Conservation (phyloP, 2,329 filamentous ascomycete genomes). For the Epichloe gansuensis region DNA sequence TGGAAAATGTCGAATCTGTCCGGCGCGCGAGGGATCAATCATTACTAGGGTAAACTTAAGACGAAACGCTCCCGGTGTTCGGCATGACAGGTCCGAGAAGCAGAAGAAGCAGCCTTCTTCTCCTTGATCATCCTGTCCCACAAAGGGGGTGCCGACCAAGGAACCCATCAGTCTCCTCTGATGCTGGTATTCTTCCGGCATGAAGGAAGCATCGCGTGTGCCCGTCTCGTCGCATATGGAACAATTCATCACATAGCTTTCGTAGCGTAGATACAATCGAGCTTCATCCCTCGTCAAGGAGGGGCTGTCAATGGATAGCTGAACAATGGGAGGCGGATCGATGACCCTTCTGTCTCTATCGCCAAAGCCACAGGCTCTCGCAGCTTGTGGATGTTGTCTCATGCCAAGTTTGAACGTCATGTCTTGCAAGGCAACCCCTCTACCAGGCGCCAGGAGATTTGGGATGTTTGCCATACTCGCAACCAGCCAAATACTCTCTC, state of each 20-base stretch:
- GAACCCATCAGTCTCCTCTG: slow-evolving; percentile 71
- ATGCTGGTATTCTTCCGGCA: slow-evolving; percentile 58
- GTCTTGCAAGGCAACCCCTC: slow-evolving; percentile 10
- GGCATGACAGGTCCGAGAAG: slow-evolving; percentile 70
- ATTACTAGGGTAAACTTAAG: slow-evolving; percentile 63
- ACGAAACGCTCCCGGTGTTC: slow-evolving; percentile 63
- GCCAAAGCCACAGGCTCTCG: slow-evolving; percentile 70
- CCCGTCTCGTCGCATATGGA: slow-evolving; percentile 61
- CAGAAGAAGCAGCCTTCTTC: slow-evolving; percentile 73
- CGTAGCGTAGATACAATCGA: slow-evolving; percentile 39
- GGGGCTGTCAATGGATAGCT: slow-evolving; percentile 52
- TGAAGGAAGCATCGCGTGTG: slow-evolving; percentile 52
- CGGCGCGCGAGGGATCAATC: slow-evolving; percentile 48
- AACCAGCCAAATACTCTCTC: not conserved
- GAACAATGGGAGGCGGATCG: slow-evolving; percentile 71
- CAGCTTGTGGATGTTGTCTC: slow-evolving; percentile 66
- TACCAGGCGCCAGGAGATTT: slow-evolving; percentile 14
- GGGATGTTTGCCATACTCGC: slow-evolving; percentile 9
- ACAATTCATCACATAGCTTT: slow-evolving; percentile 62
- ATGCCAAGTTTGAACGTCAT: slow-evolving; percentile 30
- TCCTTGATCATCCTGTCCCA: slow-evolving; percentile 60
- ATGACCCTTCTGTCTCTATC: slow-evolving; percentile 72
- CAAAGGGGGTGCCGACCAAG: slow-evolving; percentile 62
- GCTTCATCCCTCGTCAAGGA: slow-evolving; percentile 41
- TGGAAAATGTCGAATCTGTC: slow-evolving; percentile 30